Conservation (phyloP, 2,329 filamentous ascomycete species). For the Blastomyces gilchristii region DNA sequence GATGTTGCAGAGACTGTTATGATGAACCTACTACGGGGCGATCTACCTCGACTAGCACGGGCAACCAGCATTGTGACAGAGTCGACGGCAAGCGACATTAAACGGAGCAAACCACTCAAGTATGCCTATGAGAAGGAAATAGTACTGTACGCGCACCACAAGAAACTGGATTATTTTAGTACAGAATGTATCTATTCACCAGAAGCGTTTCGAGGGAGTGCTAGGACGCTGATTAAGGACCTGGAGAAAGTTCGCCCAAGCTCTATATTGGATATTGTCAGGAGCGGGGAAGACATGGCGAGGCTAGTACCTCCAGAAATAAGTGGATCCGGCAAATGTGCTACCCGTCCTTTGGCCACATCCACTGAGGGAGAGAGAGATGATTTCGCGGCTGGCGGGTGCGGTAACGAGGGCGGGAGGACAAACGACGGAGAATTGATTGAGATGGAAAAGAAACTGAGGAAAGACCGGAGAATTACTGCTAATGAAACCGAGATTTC, state of each 20-base stretch:
- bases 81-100: constrained; percentile 70
- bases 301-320: constrained; percentile 60
- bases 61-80: constrained; percentile 85
- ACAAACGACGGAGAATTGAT: constrained; percentile 67
- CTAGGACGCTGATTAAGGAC: constrained; percentile 86
- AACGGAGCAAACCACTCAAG: constrained; percentile 91
- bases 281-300: constrained; percentile 94
- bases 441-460: constrained; percentile 64
- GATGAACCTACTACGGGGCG: constrained; percentile 90
- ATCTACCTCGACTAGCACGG: constrained; percentile 74
- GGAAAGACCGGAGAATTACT: constrained; percentile 51
- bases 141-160: constrained; percentile 93
- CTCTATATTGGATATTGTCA: constrained; percentile 87
- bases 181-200: constrained; percentile 98
- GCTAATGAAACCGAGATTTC: constrained; percentile 56
- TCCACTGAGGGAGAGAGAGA: constrained; percentile 42
- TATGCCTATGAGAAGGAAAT: constrained; percentile 99
- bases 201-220: constrained; percentile 89
- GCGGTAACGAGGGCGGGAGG: constrained; percentile 59
- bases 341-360: constrained; percentile 19
- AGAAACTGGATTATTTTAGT: constrained; percentile 93
- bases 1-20: constrained; percentile 95
- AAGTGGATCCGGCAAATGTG: constrained; percentile 27
- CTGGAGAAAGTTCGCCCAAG: constrained; percentile 86
- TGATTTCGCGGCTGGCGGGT: constrained; percentile 52